A percentile compares a stretch with the other conserved stretches of the same genome.
Evolutionary conservation across 768 basidiomycete species (phyloP).

Genomic region (Pleurotus sapidus): DNA sequence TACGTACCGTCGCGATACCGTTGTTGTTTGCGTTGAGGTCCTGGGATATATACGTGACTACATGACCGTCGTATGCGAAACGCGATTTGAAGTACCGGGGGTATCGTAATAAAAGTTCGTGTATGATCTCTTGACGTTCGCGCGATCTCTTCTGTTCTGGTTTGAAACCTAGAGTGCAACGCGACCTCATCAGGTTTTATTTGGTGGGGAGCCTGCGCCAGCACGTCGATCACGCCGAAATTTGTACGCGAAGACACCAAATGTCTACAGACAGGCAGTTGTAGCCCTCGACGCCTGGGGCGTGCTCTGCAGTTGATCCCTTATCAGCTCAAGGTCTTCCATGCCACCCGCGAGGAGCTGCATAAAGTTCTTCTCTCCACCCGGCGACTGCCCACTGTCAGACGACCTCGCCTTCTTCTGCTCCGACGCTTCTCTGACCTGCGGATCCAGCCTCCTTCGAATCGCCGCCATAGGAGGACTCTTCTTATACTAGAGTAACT

Average conservation of each 20-base stretch:
- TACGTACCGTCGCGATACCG: slow-evolving; percentile 24
- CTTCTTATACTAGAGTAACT: slow-evolving; percentile 55
- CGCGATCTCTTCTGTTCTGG: slow-evolving; percentile 19
- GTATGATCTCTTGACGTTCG: slow-evolving; percentile 29
- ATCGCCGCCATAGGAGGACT: slow-evolving; percentile 46
- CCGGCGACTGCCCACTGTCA: slow-evolving; percentile 7
- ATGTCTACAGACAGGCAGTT: slow-evolving; percentile 69
- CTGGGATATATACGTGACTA: slow-evolving; percentile 35
- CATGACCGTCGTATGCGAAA: slow-evolving; percentile 43
- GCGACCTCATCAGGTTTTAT: no score
- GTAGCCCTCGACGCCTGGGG: slow-evolving; percentile 79
- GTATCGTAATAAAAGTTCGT: slow-evolving; percentile 34
- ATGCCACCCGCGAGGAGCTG: slow-evolving; percentile 67
- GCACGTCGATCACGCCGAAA: no score
- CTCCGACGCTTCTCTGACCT: slow-evolving; percentile 51
- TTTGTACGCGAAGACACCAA: no score
- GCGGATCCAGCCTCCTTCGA: slow-evolving; percentile 59
- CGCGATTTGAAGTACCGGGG: slow-evolving; percentile 37
- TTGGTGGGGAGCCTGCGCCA: no score
- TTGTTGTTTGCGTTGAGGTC: slow-evolving; percentile 25
- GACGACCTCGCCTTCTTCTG: slow-evolving; percentile 31
- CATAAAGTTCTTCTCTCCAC: slow-evolving; percentile 60
- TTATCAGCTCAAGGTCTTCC: slow-evolving; percentile 59
- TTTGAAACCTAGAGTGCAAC: neutral
- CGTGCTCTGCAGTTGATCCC: slow-evolving; percentile 77